Conservation (phyloP, 208 protist genomes). For the Zelonia costaricensis region DNA sequence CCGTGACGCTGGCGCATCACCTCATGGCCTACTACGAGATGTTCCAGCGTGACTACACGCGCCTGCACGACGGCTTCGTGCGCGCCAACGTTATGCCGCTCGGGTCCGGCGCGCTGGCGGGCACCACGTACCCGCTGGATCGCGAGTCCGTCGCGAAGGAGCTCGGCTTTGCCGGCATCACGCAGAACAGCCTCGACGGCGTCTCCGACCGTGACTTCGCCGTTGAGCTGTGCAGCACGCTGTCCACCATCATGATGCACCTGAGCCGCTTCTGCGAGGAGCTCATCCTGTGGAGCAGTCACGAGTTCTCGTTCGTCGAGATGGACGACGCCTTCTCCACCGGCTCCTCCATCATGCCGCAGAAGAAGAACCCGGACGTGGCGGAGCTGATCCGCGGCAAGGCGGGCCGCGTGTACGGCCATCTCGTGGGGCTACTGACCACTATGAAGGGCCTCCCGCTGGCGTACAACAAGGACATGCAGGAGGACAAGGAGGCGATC, state of each 20-base stretch:
- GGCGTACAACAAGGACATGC: constrained; percentile 42
- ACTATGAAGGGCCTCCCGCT: constrained; percentile 38
- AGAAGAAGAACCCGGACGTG: constrained; percentile 38
- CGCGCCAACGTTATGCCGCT: constrained; percentile 35
- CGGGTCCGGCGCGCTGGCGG: constrained; percentile 26
- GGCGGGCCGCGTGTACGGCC: constrained; percentile 30
- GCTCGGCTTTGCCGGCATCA: constrained; percentile 25
- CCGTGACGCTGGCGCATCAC: constrained; percentile 35
- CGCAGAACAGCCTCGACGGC: constrained; percentile 31
- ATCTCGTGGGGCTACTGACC: constrained; percentile 28
- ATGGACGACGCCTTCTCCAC: constrained; percentile 39
- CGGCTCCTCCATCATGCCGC: constrained; percentile 37
- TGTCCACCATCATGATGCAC: constrained; percentile 35
- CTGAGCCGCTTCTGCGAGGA: constrained; percentile 41
- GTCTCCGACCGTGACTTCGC: constrained; percentile 35
- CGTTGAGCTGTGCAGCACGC: constrained; percentile 26
- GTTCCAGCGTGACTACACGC: constrained; percentile 29
- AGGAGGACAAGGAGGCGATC: constrained; percentile 40
- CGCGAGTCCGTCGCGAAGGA: constrained; percentile 21
- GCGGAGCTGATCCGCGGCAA: constrained; percentile 37
- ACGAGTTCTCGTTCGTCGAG: constrained; percentile 34
- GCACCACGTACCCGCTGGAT: constrained; percentile 31
- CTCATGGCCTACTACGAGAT: constrained; percentile 39
- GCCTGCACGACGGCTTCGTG: constrained; percentile 21
- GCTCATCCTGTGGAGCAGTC: constrained; percentile 35